phyloP scores from a whole-genome alignment of 768 basidiomycete genomes.

The Cyathus striatus region DNA sequence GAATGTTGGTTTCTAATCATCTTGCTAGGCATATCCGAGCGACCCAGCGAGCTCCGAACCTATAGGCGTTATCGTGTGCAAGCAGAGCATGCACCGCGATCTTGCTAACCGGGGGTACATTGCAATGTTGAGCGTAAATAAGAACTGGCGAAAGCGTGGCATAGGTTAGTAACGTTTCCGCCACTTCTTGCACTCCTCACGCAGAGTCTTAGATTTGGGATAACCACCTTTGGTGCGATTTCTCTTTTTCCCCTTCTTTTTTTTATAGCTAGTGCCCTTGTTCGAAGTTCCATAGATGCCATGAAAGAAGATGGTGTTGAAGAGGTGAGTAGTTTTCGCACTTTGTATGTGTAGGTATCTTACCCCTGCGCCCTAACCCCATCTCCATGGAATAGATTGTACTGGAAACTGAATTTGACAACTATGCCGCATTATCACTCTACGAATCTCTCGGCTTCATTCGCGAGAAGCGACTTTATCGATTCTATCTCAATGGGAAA shows the following conservation, averaged over 20 bases:
- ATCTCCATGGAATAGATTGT: constrained; percentile 84
- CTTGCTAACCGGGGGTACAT: constrained; percentile 87
- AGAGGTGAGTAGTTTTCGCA: constrained; percentile 65
- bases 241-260: constrained; percentile 28
- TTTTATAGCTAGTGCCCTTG: constrained; percentile 74
- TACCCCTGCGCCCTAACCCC: too few relatives aligned
- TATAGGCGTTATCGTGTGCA: constrained; percentile 94
- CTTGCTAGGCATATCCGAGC: constrained; percentile 53
- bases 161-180: constrained; percentile 64
- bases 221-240: constrained; percentile 44
- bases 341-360: too few relatives aligned
- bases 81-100: constrained; percentile 85
- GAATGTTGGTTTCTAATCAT: background rate
- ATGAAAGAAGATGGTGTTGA: constrained; percentile 84
- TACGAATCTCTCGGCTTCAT: constrained; percentile 95
- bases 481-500: constrained; percentile 97
- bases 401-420: constrained; percentile 96
- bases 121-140: constrained; percentile 92
- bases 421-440: constrained; percentile 78
- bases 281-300: constrained; percentile 72
- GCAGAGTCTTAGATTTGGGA: constrained; percentile 38
- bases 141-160: constrained; percentile 81
- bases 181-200: constrained; percentile 35
- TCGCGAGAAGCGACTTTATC: constrained; percentile 87
- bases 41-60: constrained; percentile 42